These are phyloP conservation scores for Starmerella etchellsii DNA, from an alignment of 805 yeast species.

Conservation along the genomic window DNA sequence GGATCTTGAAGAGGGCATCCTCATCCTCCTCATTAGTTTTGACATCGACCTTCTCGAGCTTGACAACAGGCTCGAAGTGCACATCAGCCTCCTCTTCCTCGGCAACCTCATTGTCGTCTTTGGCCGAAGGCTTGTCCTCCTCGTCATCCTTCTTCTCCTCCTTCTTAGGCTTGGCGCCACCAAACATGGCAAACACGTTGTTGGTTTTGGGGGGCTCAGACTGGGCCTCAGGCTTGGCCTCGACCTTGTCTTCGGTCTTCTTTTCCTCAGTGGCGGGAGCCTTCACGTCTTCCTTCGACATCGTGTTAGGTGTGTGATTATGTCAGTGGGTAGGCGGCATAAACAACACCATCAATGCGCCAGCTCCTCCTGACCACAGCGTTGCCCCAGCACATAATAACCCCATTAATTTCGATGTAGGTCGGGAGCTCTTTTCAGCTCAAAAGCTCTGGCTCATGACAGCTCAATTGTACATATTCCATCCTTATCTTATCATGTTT, in stretches of 20 bases:
- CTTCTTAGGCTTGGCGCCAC: slow-evolving; percentile 70
- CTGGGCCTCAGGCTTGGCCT: slow-evolving; percentile 2
- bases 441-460: too few relatives aligned
- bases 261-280: not conserved
- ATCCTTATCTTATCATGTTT: too few relatives aligned
- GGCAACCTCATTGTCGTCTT: slow-evolving; percentile 42
- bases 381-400: too few relatives aligned
- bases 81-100: slow-evolving; percentile 67
- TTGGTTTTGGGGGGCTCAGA: slow-evolving; percentile 1
- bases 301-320: not conserved
- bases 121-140: slow-evolving; percentile 24
- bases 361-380: too few relatives aligned
- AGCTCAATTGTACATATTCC: too few relatives aligned
- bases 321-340: too few relatives aligned
- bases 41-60: slow-evolving; percentile 89
- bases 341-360: too few relatives aligned
- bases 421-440: too few relatives aligned
- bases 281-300: slow-evolving; percentile 17
- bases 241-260: slow-evolving; percentile 1
- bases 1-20: slow-evolving; percentile 65
- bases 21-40: slow-evolving; percentile 91
- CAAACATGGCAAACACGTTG: slow-evolving; percentile 88
- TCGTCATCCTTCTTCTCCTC: slow-evolving; percentile 34
- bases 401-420: too few relatives aligned
- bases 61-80: slow-evolving; percentile 92